phyloP scores from a whole-genome alignment of 1,139 yeast genomes.

The Saccharomyces hybrid region DNA sequence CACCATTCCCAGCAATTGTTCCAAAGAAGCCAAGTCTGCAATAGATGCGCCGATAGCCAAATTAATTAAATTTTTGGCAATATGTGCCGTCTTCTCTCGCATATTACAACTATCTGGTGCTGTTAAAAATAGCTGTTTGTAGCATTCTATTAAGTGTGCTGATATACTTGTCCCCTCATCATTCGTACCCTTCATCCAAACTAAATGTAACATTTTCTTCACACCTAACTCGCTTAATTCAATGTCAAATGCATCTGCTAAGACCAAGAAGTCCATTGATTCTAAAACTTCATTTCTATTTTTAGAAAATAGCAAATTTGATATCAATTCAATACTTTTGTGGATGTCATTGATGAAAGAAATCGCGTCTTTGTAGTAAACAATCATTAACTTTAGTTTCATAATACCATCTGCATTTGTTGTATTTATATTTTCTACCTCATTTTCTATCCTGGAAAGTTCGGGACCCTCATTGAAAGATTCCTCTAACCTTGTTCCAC shows the following conservation, averaged over 20 bases:
- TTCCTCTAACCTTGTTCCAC: no score
- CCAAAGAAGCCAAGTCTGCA: slow-evolving; percentile 88
- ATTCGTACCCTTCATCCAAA: slow-evolving; percentile 90
- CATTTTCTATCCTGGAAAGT: slow-evolving; percentile 28
- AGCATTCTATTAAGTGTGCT: slow-evolving; percentile 72
- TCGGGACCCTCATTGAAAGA: slow-evolving; percentile 16
- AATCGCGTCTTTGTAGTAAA: slow-evolving; percentile 73
- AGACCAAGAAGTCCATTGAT: slow-evolving; percentile 84
- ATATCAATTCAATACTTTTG: slow-evolving; percentile 50
- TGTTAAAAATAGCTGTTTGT: slow-evolving; percentile 63
- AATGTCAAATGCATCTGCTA: slow-evolving; percentile 81
- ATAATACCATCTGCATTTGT: no score
- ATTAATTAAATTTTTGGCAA: slow-evolving; percentile 74
- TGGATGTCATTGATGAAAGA: slow-evolving; percentile 65
- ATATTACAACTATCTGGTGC: slow-evolving; percentile 58
- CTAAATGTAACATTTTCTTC: slow-evolving; percentile 82
- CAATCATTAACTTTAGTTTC: slow-evolving; percentile 48
- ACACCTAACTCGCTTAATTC: slow-evolving; percentile 66
- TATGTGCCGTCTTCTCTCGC: slow-evolving; percentile 54
- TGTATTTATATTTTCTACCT: slow-evolving; percentile 25
- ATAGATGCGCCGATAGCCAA: slow-evolving; percentile 71
- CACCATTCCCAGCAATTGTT: slow-evolving; percentile 67
- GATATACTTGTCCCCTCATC: slow-evolving; percentile 88
- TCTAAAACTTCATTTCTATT: slow-evolving; percentile 84
- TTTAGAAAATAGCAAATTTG: slow-evolving; percentile 68